Evolutionary conservation across 768 basidiomycete genomes (phyloP), one percentile per base, ranked within the genome.

Genomic region (Boletus bicolor): DNA sequence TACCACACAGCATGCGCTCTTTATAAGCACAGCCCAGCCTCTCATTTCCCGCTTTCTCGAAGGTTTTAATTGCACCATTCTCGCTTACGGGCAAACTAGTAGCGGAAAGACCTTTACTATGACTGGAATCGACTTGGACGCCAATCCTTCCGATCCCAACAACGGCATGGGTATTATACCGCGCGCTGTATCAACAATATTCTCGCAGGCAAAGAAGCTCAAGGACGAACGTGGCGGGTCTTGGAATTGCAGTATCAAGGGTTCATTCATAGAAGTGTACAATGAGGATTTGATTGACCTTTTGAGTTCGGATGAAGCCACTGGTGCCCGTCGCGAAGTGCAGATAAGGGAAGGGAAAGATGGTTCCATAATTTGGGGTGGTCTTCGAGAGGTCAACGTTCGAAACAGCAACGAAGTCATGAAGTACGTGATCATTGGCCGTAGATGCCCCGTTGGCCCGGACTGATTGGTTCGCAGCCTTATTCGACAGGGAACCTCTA

Each of bases 281-380:
- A 98, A 99, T 73, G 97, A 99, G 76, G 97, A 99, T 75, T 83
- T 99, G 49, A 91, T 98, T 70, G 97, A 99, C 77, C 79, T 99
- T 49, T 79, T 99, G 50, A 85, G 85, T 53, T 76, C 85, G 65
- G 87, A 90, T 55, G 89, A 91, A 53, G 72, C 75, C 7, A 77
- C 74, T 35, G 85, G 82, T n/a, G 79, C 74, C 11, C 81, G 86
- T 54, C 85, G 93, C 47, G 90, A 93, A 65, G 92, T 99, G 14
- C 89, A 93, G 69, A 98, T 99, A 69, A 80, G 97, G 58, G 97
- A 99, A 77, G 95, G 96, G 71, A 95, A 96, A 72, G 89, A 93
- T 59, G 97, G 96, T 9, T 86, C 90, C 63, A 99, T 99, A 62
- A 89, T 98, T 53, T 98, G 96, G 94, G 89, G 90, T 57, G 97